Base-by-base conservation (phyloP, 148 eudicot genomes). In the Polygonum aviculare region DNA sequence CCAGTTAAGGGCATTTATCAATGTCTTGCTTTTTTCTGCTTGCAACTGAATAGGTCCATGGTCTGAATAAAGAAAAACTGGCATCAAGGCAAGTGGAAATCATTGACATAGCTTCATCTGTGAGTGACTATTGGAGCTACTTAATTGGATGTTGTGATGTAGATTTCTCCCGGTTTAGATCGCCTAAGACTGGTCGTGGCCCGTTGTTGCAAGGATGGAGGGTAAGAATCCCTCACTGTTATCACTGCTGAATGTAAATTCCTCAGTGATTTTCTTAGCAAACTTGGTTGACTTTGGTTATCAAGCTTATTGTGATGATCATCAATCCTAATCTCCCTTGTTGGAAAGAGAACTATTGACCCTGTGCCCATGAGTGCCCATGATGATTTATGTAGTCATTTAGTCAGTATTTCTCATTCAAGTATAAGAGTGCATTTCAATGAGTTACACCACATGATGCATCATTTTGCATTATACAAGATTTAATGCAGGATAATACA, bases 191-290 rank as follows among this genome's bases (percentile, higher is more conserved):
- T 15, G 88, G 85, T 2, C 90, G 94, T 71, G 94, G 94, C 67
- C 94, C 90, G 15, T 81, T 90, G 51, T 69, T 78, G 65, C 82
- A 84, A n/a, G 88, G 94, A 75, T 90, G 94, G 94, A 87, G 84
- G 87, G 94, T 90, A 78, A 52, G 77, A 59, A 51, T 40, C 8
- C 49, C 41, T 10, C 26, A n/a, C n/a, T 67, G 2, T 21, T 2
- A 19, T 62, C 54, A 50, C 54, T 19, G 69, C 12, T 62, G 69
- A 62, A 14, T 19, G 7, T 26, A 26, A 0, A 26, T 26, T 26
- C 31, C 52, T 3, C 2, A 5, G 8, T 55, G 10, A 3, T 55
- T 19, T 55, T 3, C 9, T 55, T 2, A 54, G 19, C 7, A 16
- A 54, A 54, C 60, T 16, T 54, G 5, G 60, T 54, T 54, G 7